These are phyloP conservation scores for Sugiyamaella valdiviana DNA, from an alignment of 805 yeast species.

Conservation along the genomic window DNA sequence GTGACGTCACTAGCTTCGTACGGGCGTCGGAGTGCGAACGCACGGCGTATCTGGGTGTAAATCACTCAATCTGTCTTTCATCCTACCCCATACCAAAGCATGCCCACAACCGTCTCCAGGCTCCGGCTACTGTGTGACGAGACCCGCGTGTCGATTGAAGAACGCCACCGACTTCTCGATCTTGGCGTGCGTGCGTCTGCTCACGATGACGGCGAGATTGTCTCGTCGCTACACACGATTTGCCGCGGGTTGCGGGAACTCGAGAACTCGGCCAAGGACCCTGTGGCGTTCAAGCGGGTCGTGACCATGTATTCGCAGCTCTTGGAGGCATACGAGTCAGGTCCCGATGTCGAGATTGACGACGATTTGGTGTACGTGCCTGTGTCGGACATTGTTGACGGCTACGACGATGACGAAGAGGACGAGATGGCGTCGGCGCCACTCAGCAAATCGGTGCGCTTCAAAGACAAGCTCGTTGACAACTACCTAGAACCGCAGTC, in stretches of 20 bases:
- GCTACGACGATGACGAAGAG: not conserved
- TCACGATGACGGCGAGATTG: conserved; percentile 28
- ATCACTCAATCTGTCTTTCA: not conserved
- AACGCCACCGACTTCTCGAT: conserved; percentile 25
- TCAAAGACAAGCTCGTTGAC: conserved; percentile 27
- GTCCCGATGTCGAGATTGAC: conserved; percentile 7
- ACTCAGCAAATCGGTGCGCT: conserved; percentile 24
- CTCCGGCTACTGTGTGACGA: conserved; percentile 27
- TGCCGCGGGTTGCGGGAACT: conserved; percentile 24
- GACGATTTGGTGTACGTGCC: not conserved
- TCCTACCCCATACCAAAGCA: not conserved
- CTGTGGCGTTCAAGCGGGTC: not conserved
- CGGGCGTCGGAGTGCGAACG: not conserved
- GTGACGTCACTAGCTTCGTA: conserved; percentile 6
- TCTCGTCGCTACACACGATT: conserved; percentile 21
- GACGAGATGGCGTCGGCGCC: conserved; percentile 9
- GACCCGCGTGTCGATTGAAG: conserved; percentile 28
- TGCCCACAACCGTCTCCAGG: conserved; percentile 12
- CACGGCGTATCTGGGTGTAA: not conserved
- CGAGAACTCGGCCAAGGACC: conserved; percentile 10
- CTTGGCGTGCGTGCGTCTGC: conserved; percentile 26
- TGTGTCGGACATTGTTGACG: not conserved
- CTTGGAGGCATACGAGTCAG: conserved; percentile 10
- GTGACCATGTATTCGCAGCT: conserved; percentile 3
- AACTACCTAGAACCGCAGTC: conserved; percentile 10